Conservation (phyloP, 202 grass and related monocot genomes). For the Musa balbisiana region DNA sequence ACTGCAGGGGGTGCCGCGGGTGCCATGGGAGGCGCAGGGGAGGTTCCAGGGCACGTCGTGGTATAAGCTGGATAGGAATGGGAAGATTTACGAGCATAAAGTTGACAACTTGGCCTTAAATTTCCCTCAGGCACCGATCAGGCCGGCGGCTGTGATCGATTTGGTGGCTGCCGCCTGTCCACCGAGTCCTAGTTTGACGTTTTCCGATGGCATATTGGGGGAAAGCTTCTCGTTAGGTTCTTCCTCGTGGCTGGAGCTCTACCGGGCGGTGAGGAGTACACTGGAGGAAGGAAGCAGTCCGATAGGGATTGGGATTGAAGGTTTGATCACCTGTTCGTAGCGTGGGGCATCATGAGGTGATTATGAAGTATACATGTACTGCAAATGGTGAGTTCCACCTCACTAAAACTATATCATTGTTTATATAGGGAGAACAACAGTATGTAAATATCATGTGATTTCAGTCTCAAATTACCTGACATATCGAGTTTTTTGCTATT, state of each 20-base stretch:
- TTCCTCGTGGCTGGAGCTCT: slow-evolving; percentile 83
- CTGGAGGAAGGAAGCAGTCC: slow-evolving; percentile 38
- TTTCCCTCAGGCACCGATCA: slow-evolving; percentile 49
- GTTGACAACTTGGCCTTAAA: slow-evolving; percentile 90
- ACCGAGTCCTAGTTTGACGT: slow-evolving; percentile 58
- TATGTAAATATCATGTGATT: too few species aligned
- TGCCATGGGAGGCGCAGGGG: slow-evolving; percentile 84
- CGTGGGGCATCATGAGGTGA: too few species aligned
- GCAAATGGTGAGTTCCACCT: background rate
- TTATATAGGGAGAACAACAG: too few species aligned
- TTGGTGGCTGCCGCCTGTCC: slow-evolving; percentile 57
- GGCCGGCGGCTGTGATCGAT: slow-evolving; percentile 49
- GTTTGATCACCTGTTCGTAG: slow-evolving; percentile 23
- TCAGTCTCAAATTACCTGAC: too few species aligned
- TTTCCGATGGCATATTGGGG: slow-evolving; percentile 30
- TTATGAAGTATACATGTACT: background rate
- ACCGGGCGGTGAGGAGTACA: slow-evolving; percentile 52
- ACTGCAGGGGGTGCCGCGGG: slow-evolving; percentile 65
- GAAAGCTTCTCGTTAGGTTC: slow-evolving; percentile 23
- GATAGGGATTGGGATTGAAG: slow-evolving; percentile 33
- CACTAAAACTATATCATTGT: background rate
- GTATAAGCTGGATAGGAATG: slow-evolving; percentile 76
- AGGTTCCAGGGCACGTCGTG: slow-evolving; percentile 86
- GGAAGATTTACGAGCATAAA: slow-evolving; percentile 95
- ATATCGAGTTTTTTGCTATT: too few species aligned